These are phyloP conservation scores for Solanum okadae DNA, from an alignment of 257 asterid genomes.

Conservation along the genomic window DNA sequence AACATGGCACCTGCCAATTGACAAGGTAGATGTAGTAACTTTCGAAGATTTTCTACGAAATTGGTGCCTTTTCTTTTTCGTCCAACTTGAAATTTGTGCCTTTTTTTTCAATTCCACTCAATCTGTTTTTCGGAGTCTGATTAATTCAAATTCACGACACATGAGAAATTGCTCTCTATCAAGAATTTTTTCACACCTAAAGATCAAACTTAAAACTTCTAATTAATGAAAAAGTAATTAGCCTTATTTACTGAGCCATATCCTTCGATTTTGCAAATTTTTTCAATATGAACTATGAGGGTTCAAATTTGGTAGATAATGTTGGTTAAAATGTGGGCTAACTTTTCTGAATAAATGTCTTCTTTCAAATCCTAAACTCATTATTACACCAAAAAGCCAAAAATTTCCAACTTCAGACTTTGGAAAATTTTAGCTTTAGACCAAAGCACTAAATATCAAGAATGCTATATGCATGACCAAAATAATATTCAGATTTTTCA, in stretches of 20 bases:
- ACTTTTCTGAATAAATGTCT: background rate
- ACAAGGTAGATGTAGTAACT: background rate
- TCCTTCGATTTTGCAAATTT: background rate
- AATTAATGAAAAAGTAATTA: too few relatives aligned
- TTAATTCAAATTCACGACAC: rapidly evolving
- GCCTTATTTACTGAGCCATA: too few relatives aligned
- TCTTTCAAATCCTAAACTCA: background rate
- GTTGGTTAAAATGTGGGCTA: background rate
- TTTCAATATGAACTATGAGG: background rate
- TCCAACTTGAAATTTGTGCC: background rate
- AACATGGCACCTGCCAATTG: background rate
- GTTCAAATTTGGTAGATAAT: background rate
- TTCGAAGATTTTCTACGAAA: background rate
- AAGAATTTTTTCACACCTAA: too few relatives aligned
- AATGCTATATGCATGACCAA: background rate
- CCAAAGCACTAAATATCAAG: background rate
- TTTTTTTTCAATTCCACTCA: background rate
- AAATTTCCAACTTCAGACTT: background rate
- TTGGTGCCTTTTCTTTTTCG: background rate
- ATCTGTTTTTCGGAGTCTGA: background rate
- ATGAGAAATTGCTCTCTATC: too few relatives aligned
- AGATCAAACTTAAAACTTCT: too few relatives aligned
- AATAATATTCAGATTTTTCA: background rate
- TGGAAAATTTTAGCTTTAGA: background rate
- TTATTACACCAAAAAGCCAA: background rate